These are phyloP conservation scores for Mycena galopus DNA, from an alignment of 768 basidiomycete genomes.

Conservation along the genomic window DNA sequence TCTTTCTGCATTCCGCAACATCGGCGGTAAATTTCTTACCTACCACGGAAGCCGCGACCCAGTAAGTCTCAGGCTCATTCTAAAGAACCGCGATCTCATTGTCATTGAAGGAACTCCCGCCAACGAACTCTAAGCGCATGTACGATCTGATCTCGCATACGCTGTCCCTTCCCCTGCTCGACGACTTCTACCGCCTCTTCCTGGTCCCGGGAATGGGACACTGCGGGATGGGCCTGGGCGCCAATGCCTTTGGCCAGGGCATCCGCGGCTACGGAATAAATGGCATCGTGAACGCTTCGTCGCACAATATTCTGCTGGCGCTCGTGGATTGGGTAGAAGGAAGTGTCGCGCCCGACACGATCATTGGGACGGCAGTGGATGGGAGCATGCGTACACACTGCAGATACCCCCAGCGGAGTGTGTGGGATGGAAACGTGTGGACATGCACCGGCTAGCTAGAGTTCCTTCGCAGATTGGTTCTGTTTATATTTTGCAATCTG, in stretches of 20 bases:
- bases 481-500: too few species aligned
- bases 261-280: conserved; percentile 24
- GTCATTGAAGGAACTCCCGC: too few species aligned
- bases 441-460: too few species aligned
- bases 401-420: conserved; percentile 12
- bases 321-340: conserved; percentile 29
- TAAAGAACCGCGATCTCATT: too few species aligned
- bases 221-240: conserved; percentile 34
- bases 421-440: conserved; percentile 18
- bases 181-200: conserved; percentile 43
- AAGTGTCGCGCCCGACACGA: conserved; percentile 6
- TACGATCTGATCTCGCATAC: conserved; percentile 35
- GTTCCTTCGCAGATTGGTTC: too few species aligned
- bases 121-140: conserved; percentile 26
- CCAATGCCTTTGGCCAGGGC: neutral
- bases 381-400: conserved; percentile 14
- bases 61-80: too few species aligned
- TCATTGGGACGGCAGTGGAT: conserved; percentile 2
- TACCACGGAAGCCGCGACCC: conserved; percentile 34
- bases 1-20: conserved; percentile 34
- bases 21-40: conserved; percentile 42
- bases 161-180: conserved; percentile 23
- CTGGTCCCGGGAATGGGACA: conserved; percentile 43
- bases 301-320: conserved; percentile 19
- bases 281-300: neutral